Evolutionary conservation across 2,329 filamentous ascomycete species (phyloP).

Genomic region (Phyllosticta paracitricarpa): DNA sequence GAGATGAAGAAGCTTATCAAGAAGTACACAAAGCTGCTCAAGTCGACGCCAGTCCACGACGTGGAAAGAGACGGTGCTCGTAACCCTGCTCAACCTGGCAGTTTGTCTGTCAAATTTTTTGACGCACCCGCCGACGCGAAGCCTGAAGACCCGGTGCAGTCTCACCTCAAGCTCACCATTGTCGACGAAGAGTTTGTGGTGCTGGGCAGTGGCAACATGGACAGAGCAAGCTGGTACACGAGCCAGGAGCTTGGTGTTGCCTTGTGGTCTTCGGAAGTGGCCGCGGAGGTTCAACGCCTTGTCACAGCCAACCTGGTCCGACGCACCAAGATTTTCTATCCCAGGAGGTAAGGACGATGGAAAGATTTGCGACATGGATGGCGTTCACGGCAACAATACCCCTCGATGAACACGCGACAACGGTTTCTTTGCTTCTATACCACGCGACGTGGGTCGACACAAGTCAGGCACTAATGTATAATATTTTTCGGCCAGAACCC

Average conservation of each 20-base stretch:
- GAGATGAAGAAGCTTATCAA: constrained; percentile 52
- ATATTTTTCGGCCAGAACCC: neutral
- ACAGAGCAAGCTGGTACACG: constrained; percentile 77
- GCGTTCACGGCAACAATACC: neutral
- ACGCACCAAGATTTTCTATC: constrained; percentile 2
- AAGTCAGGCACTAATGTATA: neutral
- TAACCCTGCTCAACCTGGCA: constrained; percentile 30
- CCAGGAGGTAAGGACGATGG: neutral
- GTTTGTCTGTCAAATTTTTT: constrained; percentile 52
- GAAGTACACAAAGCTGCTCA: constrained; percentile 36
- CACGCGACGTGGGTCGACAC: neutral
- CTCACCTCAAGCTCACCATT: constrained; percentile 68
- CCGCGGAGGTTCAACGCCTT: neutral
- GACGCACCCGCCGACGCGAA: constrained; percentile 22
- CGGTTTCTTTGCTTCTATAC: neutral
- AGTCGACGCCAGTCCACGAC: constrained; percentile 17
- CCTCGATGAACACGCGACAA: neutral
- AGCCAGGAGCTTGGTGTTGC: constrained; percentile 71
- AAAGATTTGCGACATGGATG: neutral
- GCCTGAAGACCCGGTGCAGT: constrained; percentile 54
- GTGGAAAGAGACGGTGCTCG: constrained; percentile 36
- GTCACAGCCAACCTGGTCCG: constrained; percentile 1
- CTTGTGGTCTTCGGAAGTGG: constrained; percentile 23
- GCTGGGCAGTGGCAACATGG: constrained; percentile 73
- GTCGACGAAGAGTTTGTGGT: constrained; percentile 59